phyloP scores from a whole-genome alignment of 352 stramenopile genomes.

The Plasmopara muralis region DNA sequence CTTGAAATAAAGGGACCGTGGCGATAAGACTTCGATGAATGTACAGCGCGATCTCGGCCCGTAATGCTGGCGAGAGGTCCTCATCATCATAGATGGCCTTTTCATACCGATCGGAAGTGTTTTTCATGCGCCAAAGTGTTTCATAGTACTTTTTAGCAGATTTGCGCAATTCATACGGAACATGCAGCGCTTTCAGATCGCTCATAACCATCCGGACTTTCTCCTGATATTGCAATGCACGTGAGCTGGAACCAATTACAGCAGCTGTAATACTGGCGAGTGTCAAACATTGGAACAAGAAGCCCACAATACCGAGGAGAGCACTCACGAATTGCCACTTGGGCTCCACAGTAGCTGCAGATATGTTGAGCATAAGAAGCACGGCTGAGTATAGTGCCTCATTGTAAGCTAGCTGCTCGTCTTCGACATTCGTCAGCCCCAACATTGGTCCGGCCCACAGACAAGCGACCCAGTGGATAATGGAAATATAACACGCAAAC shows the following conservation, averaged over 20 bases:
- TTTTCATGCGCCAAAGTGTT: conserved; percentile 60
- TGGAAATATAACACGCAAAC: conserved; percentile 43
- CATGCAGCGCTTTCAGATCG: conserved; percentile 53
- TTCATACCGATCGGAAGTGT: conserved; percentile 58
- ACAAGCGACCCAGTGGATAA: conserved; percentile 60
- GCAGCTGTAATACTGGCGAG: conserved; percentile 47
- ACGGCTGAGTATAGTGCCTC: too few relatives aligned
- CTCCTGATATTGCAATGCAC: conserved; percentile 2
- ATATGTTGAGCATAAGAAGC: conserved; percentile 16
- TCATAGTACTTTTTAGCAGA: conserved; percentile 54
- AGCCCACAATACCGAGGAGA: conserved; percentile 37
- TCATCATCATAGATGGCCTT: conserved; percentile 68
- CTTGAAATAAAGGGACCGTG: too few relatives aligned
- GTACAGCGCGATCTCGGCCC: conserved; percentile 53
- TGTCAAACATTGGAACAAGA: conserved; percentile 44
- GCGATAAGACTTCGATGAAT: conserved; percentile 33
- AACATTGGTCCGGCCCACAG: conserved; percentile 29
- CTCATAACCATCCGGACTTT: conserved; percentile 23
- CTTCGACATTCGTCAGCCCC: too few relatives aligned
- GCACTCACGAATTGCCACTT: conserved; percentile 37
- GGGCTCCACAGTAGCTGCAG: conserved; percentile 25
- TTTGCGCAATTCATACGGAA: conserved; percentile 45
- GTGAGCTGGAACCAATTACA: conserved; percentile 39
- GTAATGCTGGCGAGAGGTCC: conserved; percentile 44
- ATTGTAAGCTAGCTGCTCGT: too few relatives aligned